These are phyloP conservation scores for Monascus purpureus DNA, from an alignment of 495 filamentous ascomycete species.

Conservation along the genomic window DNA sequence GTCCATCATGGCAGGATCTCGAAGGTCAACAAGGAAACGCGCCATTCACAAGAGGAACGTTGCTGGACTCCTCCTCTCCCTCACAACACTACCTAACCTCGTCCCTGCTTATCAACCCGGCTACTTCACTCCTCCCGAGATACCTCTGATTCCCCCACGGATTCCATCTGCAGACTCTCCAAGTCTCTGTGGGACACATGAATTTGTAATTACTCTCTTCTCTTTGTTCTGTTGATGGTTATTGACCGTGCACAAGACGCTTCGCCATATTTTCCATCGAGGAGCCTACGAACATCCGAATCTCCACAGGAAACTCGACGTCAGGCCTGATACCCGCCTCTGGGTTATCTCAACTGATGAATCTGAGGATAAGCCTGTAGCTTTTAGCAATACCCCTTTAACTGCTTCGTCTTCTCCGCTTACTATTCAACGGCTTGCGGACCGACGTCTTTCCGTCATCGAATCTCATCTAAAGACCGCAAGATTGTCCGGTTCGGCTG, in stretches of 20 bases:
- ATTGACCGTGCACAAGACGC: conserved; percentile 33
- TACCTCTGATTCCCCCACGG: conserved; percentile 21
- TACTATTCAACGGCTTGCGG: conserved; percentile 65
- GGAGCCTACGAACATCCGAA: conserved; percentile 59
- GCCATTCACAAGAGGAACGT: conserved; percentile 5
- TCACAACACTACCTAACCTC: conserved; percentile 9
- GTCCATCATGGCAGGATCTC: background rate
- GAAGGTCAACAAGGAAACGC: conserved; percentile 2
- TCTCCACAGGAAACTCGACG: conserved; percentile 61
- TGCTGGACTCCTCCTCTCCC: conserved; percentile 11
- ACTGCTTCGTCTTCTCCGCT: conserved; percentile 44
- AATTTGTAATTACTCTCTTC: conserved; percentile 23
- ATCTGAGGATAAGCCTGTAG: conserved; percentile 22
- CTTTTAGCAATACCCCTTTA: conserved; percentile 16
- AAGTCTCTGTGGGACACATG: conserved; percentile 12
- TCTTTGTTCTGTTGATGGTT: conserved; percentile 4
- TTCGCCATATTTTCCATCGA: conserved; percentile 87
- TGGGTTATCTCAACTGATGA: conserved; percentile 55
- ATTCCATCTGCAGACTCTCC: conserved; percentile 12
- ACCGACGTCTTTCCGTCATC: conserved; percentile 60
- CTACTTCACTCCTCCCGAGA: conserved; percentile 16
- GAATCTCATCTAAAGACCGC: conserved; percentile 61
- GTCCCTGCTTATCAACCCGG: conserved; percentile 17
- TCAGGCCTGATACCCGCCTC: conserved; percentile 47
- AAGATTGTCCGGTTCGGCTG: conserved; percentile 43